A percentile compares a stretch with the other conserved stretches of the same genome.
These are phyloP conservation scores for Paraphaeosphaeria minitans DNA, from an alignment of 2,329 filamentous ascomycete genomes.

Conservation along the genomic window DNA sequence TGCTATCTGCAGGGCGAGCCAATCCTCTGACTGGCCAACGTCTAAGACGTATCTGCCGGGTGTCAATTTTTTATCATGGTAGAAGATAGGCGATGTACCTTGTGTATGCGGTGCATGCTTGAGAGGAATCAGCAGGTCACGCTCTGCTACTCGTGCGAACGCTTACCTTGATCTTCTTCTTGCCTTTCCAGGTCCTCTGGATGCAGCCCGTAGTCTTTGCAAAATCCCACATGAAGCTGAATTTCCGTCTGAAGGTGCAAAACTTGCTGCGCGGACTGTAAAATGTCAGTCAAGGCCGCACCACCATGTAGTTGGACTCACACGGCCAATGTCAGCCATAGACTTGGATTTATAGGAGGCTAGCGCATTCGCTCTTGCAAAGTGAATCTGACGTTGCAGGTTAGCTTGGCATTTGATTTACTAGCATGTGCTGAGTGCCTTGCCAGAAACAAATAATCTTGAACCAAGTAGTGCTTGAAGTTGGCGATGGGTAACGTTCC, in stretches of 20 bases:
- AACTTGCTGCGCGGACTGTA: slow-evolving; percentile 73
- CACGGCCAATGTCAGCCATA: slow-evolving; percentile 73
- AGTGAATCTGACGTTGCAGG: slow-evolving; percentile 68
- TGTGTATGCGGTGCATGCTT: slow-evolving; percentile 81
- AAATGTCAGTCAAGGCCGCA: neutral
- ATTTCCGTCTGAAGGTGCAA: slow-evolving; percentile 80
- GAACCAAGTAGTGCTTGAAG: slow-evolving; percentile 88
- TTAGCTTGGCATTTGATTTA: slow-evolving; percentile 16
- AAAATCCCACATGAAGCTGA: slow-evolving; percentile 80
- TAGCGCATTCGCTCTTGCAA: slow-evolving; percentile 83
- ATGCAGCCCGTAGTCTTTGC: slow-evolving; percentile 77
- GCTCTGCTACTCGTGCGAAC: neutral
- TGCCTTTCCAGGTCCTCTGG: slow-evolving; percentile 72
- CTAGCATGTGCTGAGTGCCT: slow-evolving; percentile 21
- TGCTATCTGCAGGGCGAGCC: slow-evolving; percentile 82
- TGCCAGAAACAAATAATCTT: slow-evolving; percentile 90
- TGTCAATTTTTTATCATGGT: neutral
- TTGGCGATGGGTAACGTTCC: slow-evolving; percentile 75
- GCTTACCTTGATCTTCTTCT: slow-evolving; percentile 73
- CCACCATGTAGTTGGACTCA: slow-evolving; percentile 41
- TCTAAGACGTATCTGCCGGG: slow-evolving; percentile 76
- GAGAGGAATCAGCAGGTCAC: slow-evolving; percentile 7
- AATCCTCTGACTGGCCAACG: slow-evolving; percentile 84
- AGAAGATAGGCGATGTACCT: slow-evolving; percentile 31
- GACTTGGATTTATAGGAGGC: slow-evolving; percentile 82